A percentile compares a stretch with the other conserved stretches of the same genome.
Evolutionary conservation across 768 basidiomycete genomes (phyloP).

Genomic region (Leccinum pellstonianum): DNA sequence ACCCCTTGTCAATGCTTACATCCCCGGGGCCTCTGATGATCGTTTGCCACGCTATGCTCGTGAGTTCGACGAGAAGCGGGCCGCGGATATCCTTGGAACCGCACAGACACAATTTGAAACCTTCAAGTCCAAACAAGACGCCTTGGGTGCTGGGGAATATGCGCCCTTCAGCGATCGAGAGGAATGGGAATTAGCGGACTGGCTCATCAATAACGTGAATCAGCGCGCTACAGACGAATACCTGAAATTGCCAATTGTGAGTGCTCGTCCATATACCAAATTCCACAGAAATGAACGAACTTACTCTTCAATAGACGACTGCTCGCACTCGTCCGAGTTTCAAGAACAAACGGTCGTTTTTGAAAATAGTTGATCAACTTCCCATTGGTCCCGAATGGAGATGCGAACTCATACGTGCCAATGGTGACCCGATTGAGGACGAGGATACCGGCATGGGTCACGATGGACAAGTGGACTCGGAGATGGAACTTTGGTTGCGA

Average conservation of each 20-base stretch:
- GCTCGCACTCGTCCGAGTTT: not conserved
- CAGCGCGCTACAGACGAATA: not conserved
- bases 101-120: not conserved
- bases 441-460: no score
- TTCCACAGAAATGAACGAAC: no score
- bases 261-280: no score
- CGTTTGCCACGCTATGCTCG: not conserved
- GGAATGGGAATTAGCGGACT: not conserved
- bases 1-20: no score
- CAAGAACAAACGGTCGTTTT: no score
- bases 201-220: not conserved
- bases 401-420: no score
- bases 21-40: not conserved
- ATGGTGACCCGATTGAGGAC: no score
- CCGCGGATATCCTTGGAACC: not conserved
- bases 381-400: no score
- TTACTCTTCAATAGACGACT: not conserved
- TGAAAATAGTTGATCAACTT: no score
- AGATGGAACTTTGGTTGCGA: no score
- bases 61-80: not conserved
- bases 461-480: no score
- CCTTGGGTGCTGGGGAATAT: not conserved
- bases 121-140: not conserved
- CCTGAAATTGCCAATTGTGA: not conserved
- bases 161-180: not conserved